These are phyloP conservation scores for Setaria viridis DNA, from an alignment of 202 grass and related monocot species.

Conservation along the genomic window DNA sequence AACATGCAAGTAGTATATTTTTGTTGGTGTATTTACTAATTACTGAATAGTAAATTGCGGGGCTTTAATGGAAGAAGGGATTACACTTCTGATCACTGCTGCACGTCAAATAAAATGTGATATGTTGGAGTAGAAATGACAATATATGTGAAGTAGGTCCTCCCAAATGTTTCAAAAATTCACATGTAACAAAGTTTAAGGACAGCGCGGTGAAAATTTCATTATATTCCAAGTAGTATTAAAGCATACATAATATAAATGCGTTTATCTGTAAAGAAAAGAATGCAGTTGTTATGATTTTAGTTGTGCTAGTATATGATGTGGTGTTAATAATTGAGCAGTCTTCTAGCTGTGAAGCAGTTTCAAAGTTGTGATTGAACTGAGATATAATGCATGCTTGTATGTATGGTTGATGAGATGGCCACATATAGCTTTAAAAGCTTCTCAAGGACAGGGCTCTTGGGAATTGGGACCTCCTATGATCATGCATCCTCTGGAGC, in stretches of 20 bases:
- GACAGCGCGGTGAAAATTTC: slow-evolving; percentile 13
- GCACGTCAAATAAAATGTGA: background rate
- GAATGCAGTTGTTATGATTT: background rate
- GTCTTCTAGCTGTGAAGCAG: slow-evolving; percentile 10
- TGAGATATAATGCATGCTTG: slow-evolving; percentile 11
- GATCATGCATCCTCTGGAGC: slow-evolving; percentile 26
- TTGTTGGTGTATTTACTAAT: slow-evolving; percentile 18
- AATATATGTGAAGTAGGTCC: slow-evolving; percentile 6
- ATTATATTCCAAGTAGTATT: background rate
- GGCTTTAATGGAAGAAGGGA: background rate
- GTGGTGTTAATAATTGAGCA: slow-evolving; percentile 3
- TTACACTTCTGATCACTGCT: slow-evolving; percentile 14
- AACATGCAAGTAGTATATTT: slow-evolving; percentile 37
- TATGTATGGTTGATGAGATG: slow-evolving; percentile 41
- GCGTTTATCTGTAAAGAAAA: background rate
- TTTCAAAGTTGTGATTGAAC: slow-evolving; percentile 16
- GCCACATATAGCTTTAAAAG: slow-evolving; percentile 45
- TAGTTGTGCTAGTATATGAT: background rate
- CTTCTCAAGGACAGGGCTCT: slow-evolving; percentile 33
- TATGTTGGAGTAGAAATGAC: slow-evolving; percentile 10
- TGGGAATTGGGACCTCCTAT: slow-evolving; percentile 31
- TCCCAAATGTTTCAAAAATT: background rate
- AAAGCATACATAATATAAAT: slow-evolving; percentile 16
- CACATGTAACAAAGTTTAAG: background rate
- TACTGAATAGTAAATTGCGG: slow-evolving; percentile 12